A percentile compares a stretch with the other conserved stretches of the same genome.
These are phyloP conservation scores for Salvia splendens DNA, from an alignment of 257 asterid genomes.

Conservation along the genomic window DNA sequence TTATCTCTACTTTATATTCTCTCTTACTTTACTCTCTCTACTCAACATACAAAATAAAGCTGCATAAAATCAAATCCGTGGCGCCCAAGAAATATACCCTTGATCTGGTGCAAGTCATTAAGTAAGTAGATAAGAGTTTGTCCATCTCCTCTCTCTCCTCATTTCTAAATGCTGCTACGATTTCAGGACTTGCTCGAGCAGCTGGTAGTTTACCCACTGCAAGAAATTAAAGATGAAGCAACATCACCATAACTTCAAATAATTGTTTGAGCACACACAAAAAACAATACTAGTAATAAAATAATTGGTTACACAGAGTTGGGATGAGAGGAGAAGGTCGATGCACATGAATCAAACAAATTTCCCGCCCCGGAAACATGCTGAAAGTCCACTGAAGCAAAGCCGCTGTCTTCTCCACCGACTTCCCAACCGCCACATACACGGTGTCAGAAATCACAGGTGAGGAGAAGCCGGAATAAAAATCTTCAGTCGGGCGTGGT, in stretches of 20 bases:
- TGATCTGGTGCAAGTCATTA: constrained; percentile 55
- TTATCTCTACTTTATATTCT: too few relatives aligned
- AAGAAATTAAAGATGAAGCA: constrained; percentile 24
- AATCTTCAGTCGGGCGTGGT: constrained; percentile 21
- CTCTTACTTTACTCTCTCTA: too few relatives aligned
- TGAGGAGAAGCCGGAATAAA: constrained; percentile 30
- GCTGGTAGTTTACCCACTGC: constrained; percentile 90
- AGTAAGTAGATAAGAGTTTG: constrained; percentile 54
- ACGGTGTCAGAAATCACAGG: constrained; percentile 37
- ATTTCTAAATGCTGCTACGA: constrained; percentile 57
- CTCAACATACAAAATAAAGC: neutral
- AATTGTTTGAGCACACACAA: too few relatives aligned
- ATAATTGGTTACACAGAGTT: constrained; percentile 74
- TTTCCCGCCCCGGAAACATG: constrained; percentile 47
- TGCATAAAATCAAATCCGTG: neutral
- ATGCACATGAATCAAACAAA: constrained; percentile 78
- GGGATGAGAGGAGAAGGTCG: constrained; percentile 75
- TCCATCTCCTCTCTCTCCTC: constrained; percentile 56
- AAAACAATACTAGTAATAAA: too few relatives aligned
- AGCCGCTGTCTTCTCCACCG: constrained; percentile 55
- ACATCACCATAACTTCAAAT: neutral
- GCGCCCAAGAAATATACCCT: constrained; percentile 43
- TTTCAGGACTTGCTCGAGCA: constrained; percentile 66
- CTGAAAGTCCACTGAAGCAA: constrained; percentile 65
- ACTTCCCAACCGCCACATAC: constrained; percentile 74